Evolutionary conservation across 1,139 yeast genomes (phyloP).

Genomic region (Magnusiomyces magnusii): DNA sequence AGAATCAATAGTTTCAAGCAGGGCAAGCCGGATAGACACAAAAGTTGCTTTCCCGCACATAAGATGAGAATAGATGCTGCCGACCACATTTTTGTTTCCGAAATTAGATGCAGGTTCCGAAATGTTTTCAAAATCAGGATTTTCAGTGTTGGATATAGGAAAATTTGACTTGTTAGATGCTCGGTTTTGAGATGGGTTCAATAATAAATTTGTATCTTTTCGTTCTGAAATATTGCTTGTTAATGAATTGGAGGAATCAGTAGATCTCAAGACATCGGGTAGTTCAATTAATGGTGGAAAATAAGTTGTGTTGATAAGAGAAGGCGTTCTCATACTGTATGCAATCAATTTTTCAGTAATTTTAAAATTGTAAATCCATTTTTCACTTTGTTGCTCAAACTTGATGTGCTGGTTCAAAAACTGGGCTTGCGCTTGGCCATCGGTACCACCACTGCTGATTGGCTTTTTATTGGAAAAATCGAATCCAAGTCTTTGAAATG

Average conservation of each 20-base stretch:
- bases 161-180: not conserved
- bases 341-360: conserved; percentile 1
- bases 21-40: not conserved
- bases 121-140: not conserved
- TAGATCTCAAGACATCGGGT: not conserved
- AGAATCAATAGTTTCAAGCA: not conserved
- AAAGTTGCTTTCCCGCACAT: not conserved
- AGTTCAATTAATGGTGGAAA: not conserved
- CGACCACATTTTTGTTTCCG: not conserved
- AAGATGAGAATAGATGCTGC: not conserved
- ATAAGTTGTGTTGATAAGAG: not conserved
- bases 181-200: not conserved
- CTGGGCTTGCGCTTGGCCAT: not conserved
- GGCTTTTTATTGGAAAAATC: not conserved
- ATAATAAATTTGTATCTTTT: not conserved
- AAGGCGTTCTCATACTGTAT: not conserved
- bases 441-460: not conserved
- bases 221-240: not conserved
- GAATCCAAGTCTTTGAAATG: conserved; percentile 3
- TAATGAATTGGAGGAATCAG: not conserved
- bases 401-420: not conserved
- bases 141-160: not conserved
- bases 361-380: not conserved
- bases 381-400: not conserved
- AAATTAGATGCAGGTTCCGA: not conserved